A percentile compares a stretch with the other conserved stretches of the same genome.
phyloP scores from a whole-genome alignment of 345 rosid genomes.

The Durio zibethinus region DNA sequence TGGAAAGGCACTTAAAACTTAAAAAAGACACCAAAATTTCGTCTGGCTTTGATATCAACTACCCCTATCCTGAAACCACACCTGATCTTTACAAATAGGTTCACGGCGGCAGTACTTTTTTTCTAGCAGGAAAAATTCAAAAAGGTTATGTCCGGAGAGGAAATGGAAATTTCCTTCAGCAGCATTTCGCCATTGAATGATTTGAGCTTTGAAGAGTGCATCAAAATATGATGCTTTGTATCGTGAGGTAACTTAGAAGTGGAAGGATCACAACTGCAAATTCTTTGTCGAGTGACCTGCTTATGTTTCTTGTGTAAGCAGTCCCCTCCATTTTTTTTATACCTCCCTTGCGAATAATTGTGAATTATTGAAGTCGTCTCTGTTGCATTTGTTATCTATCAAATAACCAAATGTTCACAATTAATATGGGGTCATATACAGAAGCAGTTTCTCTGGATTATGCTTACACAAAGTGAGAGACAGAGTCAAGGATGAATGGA shows the following conservation, averaged over 20 bases:
- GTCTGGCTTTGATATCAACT: background rate
- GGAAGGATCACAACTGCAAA: background rate
- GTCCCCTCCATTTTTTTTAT: background rate
- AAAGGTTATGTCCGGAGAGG: background rate
- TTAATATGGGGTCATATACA: background rate
- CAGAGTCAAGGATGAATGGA: background rate
- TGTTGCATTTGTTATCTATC: slow-evolving; percentile 23
- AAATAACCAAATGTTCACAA: background rate
- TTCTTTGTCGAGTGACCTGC: background rate
- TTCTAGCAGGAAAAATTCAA: background rate
- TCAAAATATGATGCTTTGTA: background rate
- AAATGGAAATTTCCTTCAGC: background rate
- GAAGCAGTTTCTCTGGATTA: background rate
- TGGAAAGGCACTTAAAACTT: background rate
- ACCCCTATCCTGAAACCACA: background rate
- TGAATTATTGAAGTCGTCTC: background rate
- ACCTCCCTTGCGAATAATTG: background rate
- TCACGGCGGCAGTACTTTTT: background rate
- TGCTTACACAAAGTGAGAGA: background rate
- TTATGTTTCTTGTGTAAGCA: background rate
- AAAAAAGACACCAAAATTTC: background rate
- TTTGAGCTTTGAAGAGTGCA: background rate
- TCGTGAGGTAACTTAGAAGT: background rate
- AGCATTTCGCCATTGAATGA: background rate
- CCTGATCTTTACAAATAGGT: background rate